phyloP scores from a whole-genome alignment of 352 stramenopile species.

The Phytopythium oedochilum region DNA sequence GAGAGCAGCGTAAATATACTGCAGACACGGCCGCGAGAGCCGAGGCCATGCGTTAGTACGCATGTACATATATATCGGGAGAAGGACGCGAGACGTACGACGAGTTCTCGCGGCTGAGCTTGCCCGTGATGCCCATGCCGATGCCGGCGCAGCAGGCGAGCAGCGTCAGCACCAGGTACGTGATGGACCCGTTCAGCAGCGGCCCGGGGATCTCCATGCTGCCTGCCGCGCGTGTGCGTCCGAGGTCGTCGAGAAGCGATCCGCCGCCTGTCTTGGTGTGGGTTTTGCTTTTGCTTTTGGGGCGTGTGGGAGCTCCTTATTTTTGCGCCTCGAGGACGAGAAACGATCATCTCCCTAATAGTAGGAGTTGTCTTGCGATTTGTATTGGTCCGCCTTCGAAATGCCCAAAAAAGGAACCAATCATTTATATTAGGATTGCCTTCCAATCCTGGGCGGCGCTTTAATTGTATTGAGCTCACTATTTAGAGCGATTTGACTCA shows the following conservation, averaged over 20 bases:
- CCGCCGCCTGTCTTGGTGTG: not conserved
- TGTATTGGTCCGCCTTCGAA: too few relatives aligned
- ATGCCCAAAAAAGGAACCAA: too few relatives aligned
- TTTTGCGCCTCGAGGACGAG: not conserved
- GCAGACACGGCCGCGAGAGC: too few relatives aligned
- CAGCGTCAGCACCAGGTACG: conserved; percentile 85
- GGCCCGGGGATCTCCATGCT: conserved; percentile 77
- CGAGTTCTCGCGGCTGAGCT: conserved; percentile 81
- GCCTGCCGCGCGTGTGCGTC: not conserved
- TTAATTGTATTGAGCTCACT: too few relatives aligned
- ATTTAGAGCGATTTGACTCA: too few relatives aligned
- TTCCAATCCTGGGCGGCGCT: too few relatives aligned
- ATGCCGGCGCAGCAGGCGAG: conserved; percentile 73
- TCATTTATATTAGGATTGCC: too few relatives aligned
- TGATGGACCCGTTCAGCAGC: conserved; percentile 78
- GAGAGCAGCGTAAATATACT: conserved; percentile 81
- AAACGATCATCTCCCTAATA: too few relatives aligned
- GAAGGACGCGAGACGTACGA: conserved; percentile 66
- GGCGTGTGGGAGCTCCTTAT: not conserved
- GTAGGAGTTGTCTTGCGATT: too few relatives aligned
- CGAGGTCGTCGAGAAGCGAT: not conserved
- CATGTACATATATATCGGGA: too few relatives aligned
- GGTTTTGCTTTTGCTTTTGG: not conserved
- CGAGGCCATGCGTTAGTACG: too few relatives aligned
- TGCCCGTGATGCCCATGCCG: conserved; percentile 73